Base-by-base conservation (phyloP, 2,329 filamentous ascomycete species). In the Penicillium sp. region DNA sequence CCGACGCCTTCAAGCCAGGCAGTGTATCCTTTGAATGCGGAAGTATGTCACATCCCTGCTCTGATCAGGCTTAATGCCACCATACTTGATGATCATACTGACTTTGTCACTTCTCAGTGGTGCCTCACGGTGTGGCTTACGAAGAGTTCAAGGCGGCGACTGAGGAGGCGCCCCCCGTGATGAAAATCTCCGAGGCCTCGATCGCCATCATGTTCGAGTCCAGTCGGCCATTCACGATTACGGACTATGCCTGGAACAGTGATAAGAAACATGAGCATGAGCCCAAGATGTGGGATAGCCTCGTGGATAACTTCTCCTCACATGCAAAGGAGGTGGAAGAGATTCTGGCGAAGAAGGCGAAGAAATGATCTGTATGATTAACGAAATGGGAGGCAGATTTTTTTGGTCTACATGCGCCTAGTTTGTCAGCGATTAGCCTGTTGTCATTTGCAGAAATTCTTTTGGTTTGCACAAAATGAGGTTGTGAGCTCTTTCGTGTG, bases 261-360 rank as follows among this genome's bases (percentile, higher is more conserved):
- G 52, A 64, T 6, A 73, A 81, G 64, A 76, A 76, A 55, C 76
- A 81, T 58, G 80, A 81, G 62, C 80, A 82, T 58, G 79, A 82
- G 56, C 79, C 79, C 0, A 80, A 78, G 65, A 82, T 84, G 82
- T 85, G 83, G 82, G 83, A 85, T 69, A 74, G 78, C 55, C 71
- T 85, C 8, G 81, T 85, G 1, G 82, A 84, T 66, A 82, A 84
- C 65, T 84, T 85, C 61, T 80, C 77, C 0, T 73, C 68, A 51
- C 78, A 83, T 63, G 73, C 75, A 22, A 76, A 82, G 28, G 81
- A 83, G 65, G 74, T 83, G 11, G 77, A 83, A 55, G 78, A 75
- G 65, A 76, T 82, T 55, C 59, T 83, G 61, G 71, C 71, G 0
- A 73, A 75, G 57, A 73, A 68, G 55, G 64, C 61, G 1, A 65